phyloP scores from a whole-genome alignment of 768 basidiomycete species.

The Xerocomellus chrysenteron region DNA sequence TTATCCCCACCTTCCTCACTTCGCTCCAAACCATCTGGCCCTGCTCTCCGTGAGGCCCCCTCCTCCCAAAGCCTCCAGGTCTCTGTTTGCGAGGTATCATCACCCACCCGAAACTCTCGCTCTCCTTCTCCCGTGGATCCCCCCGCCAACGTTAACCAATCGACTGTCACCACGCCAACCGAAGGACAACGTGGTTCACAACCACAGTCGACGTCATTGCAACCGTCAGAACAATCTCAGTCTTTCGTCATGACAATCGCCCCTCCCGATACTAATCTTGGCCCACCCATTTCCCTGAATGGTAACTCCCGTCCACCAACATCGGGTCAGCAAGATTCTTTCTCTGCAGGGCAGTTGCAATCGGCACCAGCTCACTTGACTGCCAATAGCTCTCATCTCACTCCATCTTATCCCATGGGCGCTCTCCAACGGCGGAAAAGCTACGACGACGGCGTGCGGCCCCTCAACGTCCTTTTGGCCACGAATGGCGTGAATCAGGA shows the following conservation, averaged over 20 bases:
- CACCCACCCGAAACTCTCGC: conserved; percentile 5
- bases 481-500: conserved; percentile 13
- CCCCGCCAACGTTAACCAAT: background rate
- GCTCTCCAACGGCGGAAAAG: conserved; percentile 37
- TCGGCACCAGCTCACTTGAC: conserved; percentile 18
- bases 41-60: conserved; percentile 25
- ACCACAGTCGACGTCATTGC: conserved; percentile 11
- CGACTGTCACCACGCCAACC: conserved; percentile 20
- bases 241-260: conserved; percentile 45
- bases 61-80: conserved; percentile 22
- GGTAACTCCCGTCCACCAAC: background rate
- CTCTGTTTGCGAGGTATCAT: conserved; percentile 9
- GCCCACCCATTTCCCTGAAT: conserved; percentile 2
- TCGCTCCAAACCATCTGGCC: conserved; percentile 22
- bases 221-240: conserved; percentile 32
- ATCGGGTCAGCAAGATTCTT: background rate
- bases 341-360: conserved; percentile 9
- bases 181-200: conserved; percentile 13
- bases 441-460: conserved; percentile 44
- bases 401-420: conserved; percentile 21
- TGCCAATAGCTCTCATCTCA: conserved; percentile 16
- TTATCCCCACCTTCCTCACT: conserved; percentile 14
- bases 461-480: conserved; percentile 36
- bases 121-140: conserved; percentile 17
- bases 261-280: conserved; percentile 32